These are phyloP conservation scores for Linnemannia exigua DNA, from an alignment of 192 early-diverging fungal species.

Conservation along the genomic window DNA sequence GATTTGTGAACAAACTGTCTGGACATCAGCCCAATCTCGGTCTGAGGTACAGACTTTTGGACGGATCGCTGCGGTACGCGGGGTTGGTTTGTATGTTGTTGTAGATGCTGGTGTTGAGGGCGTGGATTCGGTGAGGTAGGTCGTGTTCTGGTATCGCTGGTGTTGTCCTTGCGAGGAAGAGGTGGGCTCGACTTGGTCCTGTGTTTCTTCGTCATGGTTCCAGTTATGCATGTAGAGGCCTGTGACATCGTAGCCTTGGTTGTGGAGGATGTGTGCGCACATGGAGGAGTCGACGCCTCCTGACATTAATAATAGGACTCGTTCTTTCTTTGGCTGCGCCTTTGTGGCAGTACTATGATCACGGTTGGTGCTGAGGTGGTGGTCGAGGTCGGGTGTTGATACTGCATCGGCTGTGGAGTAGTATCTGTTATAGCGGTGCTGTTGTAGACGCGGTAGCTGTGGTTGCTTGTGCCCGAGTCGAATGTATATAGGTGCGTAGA, in stretches of 20 bases:
- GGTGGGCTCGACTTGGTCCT: constrained; percentile 74
- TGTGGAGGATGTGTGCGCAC: constrained; percentile 80
- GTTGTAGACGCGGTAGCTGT: not conserved
- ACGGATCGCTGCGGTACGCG: constrained; percentile 30
- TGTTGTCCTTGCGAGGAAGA: constrained; percentile 9
- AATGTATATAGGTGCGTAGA: not conserved
- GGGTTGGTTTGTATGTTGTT: not conserved
- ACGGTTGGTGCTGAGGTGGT: no score
- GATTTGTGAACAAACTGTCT: constrained; percentile 75
- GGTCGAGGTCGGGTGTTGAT: not conserved
- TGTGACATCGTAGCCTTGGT: constrained; percentile 74
- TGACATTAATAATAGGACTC: constrained; percentile 88
- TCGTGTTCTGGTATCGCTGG: constrained; percentile 14
- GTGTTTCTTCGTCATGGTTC: constrained; percentile 73
- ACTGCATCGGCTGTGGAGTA: not conserved
- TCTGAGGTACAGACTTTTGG: constrained; percentile 78
- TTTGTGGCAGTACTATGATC: not conserved
- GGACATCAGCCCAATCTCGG: constrained; percentile 84
- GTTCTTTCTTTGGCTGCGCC: constrained; percentile 1
- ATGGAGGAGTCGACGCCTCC: constrained; percentile 97
- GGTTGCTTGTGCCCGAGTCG: not conserved
- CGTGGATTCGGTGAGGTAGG: constrained; percentile 20
- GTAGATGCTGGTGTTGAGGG: not conserved
- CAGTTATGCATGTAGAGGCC: constrained; percentile 97
- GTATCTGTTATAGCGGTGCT: not conserved